A percentile compares a stretch with the other conserved stretches of the same genome.
Evolutionary conservation across 2,329 filamentous ascomycete genomes (phyloP).

Genomic region (Chaetomiaceae sp.): DNA sequence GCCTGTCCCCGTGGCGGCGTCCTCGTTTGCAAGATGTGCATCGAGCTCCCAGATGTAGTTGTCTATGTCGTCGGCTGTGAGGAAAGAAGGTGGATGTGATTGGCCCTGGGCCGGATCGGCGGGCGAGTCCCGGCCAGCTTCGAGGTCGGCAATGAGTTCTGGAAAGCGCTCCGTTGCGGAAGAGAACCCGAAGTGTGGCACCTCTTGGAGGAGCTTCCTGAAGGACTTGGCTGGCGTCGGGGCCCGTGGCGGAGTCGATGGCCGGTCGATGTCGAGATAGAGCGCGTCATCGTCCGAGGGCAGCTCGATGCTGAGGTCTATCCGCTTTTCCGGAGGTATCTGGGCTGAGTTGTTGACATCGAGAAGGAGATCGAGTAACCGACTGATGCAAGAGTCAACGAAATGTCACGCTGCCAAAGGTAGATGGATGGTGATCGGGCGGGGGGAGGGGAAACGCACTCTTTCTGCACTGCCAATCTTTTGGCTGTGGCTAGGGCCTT

Average conservation of each 20-base stretch:
- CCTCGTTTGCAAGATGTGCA: conserved; percentile 41
- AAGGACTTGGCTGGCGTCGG: conserved; percentile 46
- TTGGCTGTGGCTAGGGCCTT: conserved; percentile 76
- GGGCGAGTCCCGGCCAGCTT: conserved; percentile 37
- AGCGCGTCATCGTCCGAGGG: conserved; percentile 52
- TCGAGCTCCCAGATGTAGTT: conserved; percentile 68
- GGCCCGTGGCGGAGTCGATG: conserved; percentile 50
- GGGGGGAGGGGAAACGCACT: conserved; percentile 59
- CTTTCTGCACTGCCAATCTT: conserved; percentile 83
- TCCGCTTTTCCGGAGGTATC: conserved; percentile 68
- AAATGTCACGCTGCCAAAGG: conserved; percentile 13
- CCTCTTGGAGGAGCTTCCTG: conserved; percentile 46
- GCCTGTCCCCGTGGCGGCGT: conserved; percentile 27
- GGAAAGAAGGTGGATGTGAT: conserved; percentile 58
- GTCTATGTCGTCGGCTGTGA: conserved; percentile 66
- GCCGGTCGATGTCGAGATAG: conserved; percentile 75
- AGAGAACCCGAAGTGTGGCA: conserved; percentile 48
- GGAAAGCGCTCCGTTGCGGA: conserved; percentile 62
- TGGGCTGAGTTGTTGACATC: conserved; percentile 84
- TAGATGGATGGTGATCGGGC: conserved; percentile 3
- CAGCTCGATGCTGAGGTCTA: conserved; percentile 59
- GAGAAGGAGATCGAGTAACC: conserved; percentile 80
- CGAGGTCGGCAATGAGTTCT: conserved; percentile 46
- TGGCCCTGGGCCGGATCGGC: conserved; percentile 48
- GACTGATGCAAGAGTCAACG: conserved; percentile 49